phyloP scores from a whole-genome alignment of 768 basidiomycete species.

The Kwoniella dejecticola region DNA sequence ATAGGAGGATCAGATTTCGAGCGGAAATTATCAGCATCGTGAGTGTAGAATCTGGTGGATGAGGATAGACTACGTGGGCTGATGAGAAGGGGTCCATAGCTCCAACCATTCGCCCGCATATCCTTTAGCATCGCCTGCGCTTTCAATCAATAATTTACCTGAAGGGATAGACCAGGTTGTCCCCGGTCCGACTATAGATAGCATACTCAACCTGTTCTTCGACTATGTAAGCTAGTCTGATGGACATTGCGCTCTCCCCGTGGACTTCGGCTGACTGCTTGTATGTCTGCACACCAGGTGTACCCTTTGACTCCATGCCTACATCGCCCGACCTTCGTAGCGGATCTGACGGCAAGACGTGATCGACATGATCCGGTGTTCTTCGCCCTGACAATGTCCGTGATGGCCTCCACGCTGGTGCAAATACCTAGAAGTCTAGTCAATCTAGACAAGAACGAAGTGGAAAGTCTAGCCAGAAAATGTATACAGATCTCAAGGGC shows the following conservation, averaged over 20 bases:
- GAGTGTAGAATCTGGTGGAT: neutral
- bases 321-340: conserved; percentile 89
- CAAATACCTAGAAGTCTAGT: conserved; percentile 87
- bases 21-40: conserved; percentile 10
- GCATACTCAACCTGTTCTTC: conserved; percentile 42
- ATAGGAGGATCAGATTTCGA: conserved; percentile 4
- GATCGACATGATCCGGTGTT: conserved; percentile 63
- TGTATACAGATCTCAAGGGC: conserved; percentile 64
- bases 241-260: neutral
- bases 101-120: conserved; percentile 11
- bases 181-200: conserved; percentile 30
- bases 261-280: no score
- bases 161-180: conserved; percentile 44
- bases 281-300: no score
- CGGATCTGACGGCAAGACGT: conserved; percentile 73
- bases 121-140: conserved; percentile 16
- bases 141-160: conserved; percentile 7
- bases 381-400: conserved; percentile 58
- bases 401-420: conserved; percentile 78
- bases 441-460: conserved; percentile 72
- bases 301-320: conserved; percentile 89
- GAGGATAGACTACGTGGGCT: no score
- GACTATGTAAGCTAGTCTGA: conserved; percentile 35
- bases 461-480: conserved; percentile 77
- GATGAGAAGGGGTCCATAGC: neutral